Evolutionary conservation across 352 stramenopile genomes (phyloP).

Genomic region (Pythium phragmiticola): DNA sequence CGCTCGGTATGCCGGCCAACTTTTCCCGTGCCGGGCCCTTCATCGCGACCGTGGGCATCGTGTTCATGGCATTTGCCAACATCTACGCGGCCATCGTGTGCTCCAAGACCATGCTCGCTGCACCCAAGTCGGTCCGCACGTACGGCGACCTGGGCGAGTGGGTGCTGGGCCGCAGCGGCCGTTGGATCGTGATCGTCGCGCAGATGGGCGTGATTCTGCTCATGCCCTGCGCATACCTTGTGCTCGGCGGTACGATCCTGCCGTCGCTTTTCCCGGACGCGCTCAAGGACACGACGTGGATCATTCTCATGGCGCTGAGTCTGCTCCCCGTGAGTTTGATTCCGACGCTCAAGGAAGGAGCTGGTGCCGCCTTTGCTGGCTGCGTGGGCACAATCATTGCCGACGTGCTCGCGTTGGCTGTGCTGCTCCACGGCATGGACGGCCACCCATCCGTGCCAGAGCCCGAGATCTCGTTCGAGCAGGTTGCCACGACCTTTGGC

Average conservation of each 20-base stretch:
- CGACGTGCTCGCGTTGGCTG: constrained; percentile 46
- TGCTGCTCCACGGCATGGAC: constrained; percentile 54
- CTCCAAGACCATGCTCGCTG: constrained; percentile 59
- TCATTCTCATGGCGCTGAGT: constrained; percentile 58
- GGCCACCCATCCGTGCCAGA: constrained; percentile 44
- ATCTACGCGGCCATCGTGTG: constrained; percentile 56
- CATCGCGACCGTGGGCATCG: constrained; percentile 46
- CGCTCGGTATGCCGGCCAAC: constrained; percentile 69
- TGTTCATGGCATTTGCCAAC: constrained; percentile 72
- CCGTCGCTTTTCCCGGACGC: constrained; percentile 47
- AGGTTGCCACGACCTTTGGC: constrained; percentile 55
- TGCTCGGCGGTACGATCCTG: constrained; percentile 53
- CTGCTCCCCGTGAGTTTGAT: constrained; percentile 52
- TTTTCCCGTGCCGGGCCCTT: constrained; percentile 56
- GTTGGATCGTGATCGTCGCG: constrained; percentile 48
- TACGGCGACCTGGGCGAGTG: constrained; percentile 65
- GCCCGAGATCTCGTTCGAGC: constrained; percentile 47
- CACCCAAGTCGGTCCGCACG: constrained; percentile 50
- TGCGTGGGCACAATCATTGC: constrained; percentile 60
- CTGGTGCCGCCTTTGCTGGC: constrained; percentile 51
- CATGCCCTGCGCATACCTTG: constrained; percentile 55
- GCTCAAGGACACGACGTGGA: constrained; percentile 54
- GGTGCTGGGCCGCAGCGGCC: constrained; percentile 44
- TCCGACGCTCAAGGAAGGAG: constrained; percentile 66
- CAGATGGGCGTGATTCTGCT: constrained; percentile 59